phyloP scores from a whole-genome alignment of 2,329 filamentous ascomycete genomes.

The Colletotrichum agaves region DNA sequence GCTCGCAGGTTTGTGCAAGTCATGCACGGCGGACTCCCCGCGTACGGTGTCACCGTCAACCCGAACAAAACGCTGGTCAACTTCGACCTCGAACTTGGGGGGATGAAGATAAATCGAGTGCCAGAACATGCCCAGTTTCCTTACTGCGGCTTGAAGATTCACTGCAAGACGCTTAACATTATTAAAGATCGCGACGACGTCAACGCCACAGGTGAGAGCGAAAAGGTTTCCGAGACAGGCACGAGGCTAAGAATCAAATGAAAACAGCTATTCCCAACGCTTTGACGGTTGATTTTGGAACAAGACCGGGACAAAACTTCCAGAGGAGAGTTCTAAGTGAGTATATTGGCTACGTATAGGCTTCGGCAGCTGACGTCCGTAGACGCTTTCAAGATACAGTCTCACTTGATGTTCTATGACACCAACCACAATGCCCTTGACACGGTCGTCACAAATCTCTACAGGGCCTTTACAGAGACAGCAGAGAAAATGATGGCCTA shows the following conservation, averaged over 20 bases:
- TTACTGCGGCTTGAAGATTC: slow-evolving; percentile 86
- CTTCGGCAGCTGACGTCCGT: slow-evolving; percentile 14
- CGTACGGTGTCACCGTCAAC: slow-evolving; percentile 85
- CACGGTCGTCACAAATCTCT: slow-evolving; percentile 79
- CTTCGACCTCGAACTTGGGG: slow-evolving; percentile 74
- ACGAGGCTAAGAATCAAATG: background rate
- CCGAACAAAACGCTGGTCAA: slow-evolving; percentile 84
- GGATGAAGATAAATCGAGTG: slow-evolving; percentile 61
- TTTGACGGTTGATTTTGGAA: slow-evolving; percentile 81
- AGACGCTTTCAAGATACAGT: slow-evolving; percentile 84
- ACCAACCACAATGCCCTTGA: slow-evolving; percentile 77
- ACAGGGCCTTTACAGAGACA: slow-evolving; percentile 79
- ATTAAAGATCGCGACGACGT: slow-evolving; percentile 71
- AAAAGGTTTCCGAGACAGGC: background rate
- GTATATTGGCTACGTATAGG: slow-evolving; percentile 39
- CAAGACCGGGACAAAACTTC: slow-evolving; percentile 79
- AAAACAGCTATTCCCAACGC: slow-evolving; percentile 70
- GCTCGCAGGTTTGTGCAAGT: slow-evolving; percentile 78
- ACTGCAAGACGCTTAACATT: slow-evolving; percentile 80
- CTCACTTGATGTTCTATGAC: slow-evolving; percentile 86
- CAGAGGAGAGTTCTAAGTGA: slow-evolving; percentile 80
- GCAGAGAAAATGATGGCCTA: slow-evolving; percentile 80
- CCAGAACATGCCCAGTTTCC: slow-evolving; percentile 69
- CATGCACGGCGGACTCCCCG: slow-evolving; percentile 82
- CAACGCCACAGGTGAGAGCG: slow-evolving; percentile 59